Conservation (phyloP, 345 rosid genomes). For the Sonneratia caseolaris region DNA sequence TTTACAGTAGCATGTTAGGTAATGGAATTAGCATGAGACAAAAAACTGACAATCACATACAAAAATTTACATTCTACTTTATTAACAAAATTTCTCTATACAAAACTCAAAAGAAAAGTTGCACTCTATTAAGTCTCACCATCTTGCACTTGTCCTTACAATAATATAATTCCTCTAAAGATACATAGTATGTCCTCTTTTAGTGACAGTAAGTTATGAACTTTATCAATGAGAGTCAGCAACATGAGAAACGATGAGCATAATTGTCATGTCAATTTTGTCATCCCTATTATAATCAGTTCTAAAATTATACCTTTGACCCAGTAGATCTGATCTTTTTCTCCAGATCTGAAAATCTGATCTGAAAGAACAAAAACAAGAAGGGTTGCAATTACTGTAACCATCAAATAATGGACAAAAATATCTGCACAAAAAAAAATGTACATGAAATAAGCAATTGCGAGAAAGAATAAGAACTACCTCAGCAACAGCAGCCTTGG, state of each 20-base stretch:
- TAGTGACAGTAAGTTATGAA: not conserved
- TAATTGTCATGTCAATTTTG: not conserved
- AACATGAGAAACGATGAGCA: not conserved
- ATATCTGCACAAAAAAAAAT: not conserved
- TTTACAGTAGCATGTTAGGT: not conserved
- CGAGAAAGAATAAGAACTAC: conserved; percentile 21
- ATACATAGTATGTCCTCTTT: not conserved
- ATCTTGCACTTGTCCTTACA: not conserved
- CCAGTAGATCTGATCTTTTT: conserved; percentile 45
- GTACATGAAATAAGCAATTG: not conserved
- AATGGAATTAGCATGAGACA: not conserved
- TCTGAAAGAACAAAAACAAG: conserved; percentile 26
- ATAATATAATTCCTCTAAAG: not conserved
- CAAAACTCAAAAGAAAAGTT: no score
- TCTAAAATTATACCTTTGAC: conserved; percentile 43
- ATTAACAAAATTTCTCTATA: not conserved
- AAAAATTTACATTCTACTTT: not conserved
- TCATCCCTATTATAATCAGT: not conserved
- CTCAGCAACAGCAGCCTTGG: conserved; percentile 86
- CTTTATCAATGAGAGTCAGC: not conserved
- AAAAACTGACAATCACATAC: not conserved
- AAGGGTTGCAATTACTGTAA: not conserved
- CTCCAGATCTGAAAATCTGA: conserved; percentile 65
- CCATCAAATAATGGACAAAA: not conserved
- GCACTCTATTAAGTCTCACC: not conserved